Percentiles rank a stretch among this genome's conserved stretches.
Conservation (phyloP, 192 early-diverging fungal genomes). For the Coemansia sp. region DNA sequence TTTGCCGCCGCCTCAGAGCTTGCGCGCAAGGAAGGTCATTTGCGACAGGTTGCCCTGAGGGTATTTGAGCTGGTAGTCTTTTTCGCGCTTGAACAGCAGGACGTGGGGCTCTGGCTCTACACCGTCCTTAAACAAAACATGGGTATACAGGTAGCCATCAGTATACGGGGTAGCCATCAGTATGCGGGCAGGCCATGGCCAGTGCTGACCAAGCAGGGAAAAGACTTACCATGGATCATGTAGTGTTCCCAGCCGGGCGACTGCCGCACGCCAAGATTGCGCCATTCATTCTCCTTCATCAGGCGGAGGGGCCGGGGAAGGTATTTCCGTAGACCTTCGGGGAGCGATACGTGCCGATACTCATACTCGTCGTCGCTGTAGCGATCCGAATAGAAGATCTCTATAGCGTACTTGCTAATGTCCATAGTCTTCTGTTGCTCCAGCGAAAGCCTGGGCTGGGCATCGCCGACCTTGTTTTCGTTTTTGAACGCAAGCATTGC, state of each 20-base stretch:
- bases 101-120: slow-evolving; percentile 46
- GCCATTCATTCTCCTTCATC: slow-evolving; percentile 37
- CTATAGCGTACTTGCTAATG: slow-evolving; percentile 17
- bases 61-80: slow-evolving; percentile 16
- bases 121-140: neutral
- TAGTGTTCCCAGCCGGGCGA: slow-evolving; percentile 47
- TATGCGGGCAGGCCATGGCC: too few species aligned
- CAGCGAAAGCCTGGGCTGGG: slow-evolving; percentile 4
- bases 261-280: slow-evolving; percentile 40
- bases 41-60: slow-evolving; percentile 1
- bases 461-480: slow-evolving; percentile 14
- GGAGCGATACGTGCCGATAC: slow-evolving; percentile 46
- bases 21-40: neutral
- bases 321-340: slow-evolving; percentile 39
- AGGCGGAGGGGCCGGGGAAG: slow-evolving; percentile 33
- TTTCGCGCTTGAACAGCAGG: slow-evolving; percentile 43
- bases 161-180: too few species aligned
- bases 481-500: slow-evolving; percentile 24
- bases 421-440: slow-evolving; percentile 27
- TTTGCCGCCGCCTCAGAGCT: neutral
- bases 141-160: too few species aligned
- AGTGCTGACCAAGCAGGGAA: too few species aligned
- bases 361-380: slow-evolving; percentile 41
- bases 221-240: slow-evolving; percentile 38
- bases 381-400: slow-evolving; percentile 45